phyloP scores from a whole-genome alignment of 306 rosid species.

The Acacia crassicarpa region DNA sequence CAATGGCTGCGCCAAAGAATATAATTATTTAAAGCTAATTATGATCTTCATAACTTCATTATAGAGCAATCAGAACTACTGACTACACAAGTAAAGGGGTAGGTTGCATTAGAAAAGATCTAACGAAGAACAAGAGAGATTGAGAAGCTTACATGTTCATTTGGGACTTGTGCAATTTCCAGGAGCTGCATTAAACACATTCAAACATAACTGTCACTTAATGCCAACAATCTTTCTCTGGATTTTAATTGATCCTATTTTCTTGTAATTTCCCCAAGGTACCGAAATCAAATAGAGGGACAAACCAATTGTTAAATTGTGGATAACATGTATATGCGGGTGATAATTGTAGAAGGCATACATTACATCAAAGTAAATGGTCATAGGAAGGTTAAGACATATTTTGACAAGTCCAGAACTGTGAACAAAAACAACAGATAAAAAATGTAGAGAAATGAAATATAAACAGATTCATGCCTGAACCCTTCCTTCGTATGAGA shows the following conservation, averaged over 20 bases:
- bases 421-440: slow-evolving; percentile 4
- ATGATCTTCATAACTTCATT: slow-evolving; percentile 5
- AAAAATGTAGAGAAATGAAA: background rate
- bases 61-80: background rate
- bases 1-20: background rate
- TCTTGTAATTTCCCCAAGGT: background rate
- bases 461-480: slow-evolving; percentile 49
- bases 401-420: background rate
- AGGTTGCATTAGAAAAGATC: background rate
- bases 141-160: slow-evolving; percentile 76
- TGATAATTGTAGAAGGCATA: background rate
- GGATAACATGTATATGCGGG: background rate
- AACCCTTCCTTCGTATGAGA: slow-evolving; percentile 90
- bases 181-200: slow-evolving; percentile 72
- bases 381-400: background rate
- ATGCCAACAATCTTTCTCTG: background rate
- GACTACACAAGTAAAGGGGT: background rate
- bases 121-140: slow-evolving; percentile 21
- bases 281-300: background rate
- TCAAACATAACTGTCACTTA: slow-evolving; percentile 24
- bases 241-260: background rate
- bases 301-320: background rate
- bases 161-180: slow-evolving; percentile 98
- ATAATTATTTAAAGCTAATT: background rate
- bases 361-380: slow-evolving; percentile 14